Evolutionary conservation across 176 grass and related monocot species (phyloP).

Genomic region (Metroxylon sagu): DNA sequence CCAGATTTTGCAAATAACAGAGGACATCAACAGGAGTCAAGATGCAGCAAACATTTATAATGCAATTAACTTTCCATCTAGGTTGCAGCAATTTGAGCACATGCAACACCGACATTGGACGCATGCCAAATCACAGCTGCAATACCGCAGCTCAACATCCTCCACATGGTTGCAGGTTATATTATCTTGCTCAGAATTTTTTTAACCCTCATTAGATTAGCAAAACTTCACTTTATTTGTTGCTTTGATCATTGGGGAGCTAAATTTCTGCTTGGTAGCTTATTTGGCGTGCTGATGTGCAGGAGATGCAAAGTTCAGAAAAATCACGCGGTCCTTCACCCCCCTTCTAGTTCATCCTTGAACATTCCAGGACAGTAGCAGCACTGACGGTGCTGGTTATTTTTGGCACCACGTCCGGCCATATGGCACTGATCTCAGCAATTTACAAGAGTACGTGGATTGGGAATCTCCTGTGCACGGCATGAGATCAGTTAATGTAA

Average conservation of each 20-base stretch:
- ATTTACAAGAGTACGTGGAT: background rate
- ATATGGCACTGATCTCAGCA: background rate
- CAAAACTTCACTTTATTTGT: too few relatives aligned
- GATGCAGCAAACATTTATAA: slow-evolving; percentile 43
- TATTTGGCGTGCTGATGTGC: slow-evolving; percentile 24
- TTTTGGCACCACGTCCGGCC: background rate
- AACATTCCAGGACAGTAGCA: slow-evolving; percentile 39
- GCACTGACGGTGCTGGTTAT: slow-evolving; percentile 29
- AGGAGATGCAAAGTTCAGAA: slow-evolving; percentile 74
- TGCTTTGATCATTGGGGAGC: too few relatives aligned
- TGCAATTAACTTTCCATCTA: slow-evolving; percentile 64
- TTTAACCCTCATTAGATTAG: too few relatives aligned
- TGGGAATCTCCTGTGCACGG: too few relatives aligned
- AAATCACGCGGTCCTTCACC: slow-evolving; percentile 32
- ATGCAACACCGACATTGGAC: slow-evolving; percentile 64
- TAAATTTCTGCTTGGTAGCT: slow-evolving; percentile 1
- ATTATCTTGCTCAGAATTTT: background rate
- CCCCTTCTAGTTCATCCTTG: slow-evolving; percentile 59
- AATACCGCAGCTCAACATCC: background rate
- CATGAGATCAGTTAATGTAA: too few relatives aligned
- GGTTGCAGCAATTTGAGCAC: slow-evolving; percentile 61
- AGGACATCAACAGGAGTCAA: slow-evolving; percentile 60
- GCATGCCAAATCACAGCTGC: slow-evolving; percentile 30
- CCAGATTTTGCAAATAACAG: slow-evolving; percentile 58
- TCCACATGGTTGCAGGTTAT: slow-evolving; percentile 6